Base-by-base conservation (phyloP, 2,329 filamentous ascomycete genomes). In the Alternaria consortialis region DNA sequence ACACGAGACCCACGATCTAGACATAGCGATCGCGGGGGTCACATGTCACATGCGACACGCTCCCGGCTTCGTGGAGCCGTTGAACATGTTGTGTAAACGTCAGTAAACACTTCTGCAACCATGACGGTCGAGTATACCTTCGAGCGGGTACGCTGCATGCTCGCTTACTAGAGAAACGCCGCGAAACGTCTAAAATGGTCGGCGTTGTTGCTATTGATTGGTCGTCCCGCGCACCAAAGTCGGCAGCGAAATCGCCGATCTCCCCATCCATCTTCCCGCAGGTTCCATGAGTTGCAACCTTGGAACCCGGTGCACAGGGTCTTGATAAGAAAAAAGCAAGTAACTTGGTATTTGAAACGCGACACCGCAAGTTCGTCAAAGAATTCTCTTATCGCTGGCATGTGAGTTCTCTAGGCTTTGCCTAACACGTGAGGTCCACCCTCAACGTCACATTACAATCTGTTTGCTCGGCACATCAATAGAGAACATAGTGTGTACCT, bases 1-100 rank as follows among this genome's bases (percentile, higher is more conserved):
- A 65, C 64, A 66, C 58, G 54, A 56, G 62, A 59, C 66, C 53
- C 56, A 55, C 50, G 57, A 60, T 51, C 62, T 67, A 48, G 64
- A 53, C 59, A 57, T 36, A 46, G 52, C 57, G 53, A 60, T 57
- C 32, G 52, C 54, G 60, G 63, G 51, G 53, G 53, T 58, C 50
- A 58, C 63, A 58, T 66, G 65, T 58, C 56, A 62, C 53, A 57
- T 60, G 53, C 53, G 42, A 43, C 47, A 44, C 23, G n/a, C 40
- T 43, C 25, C 40, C 51, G 48, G 42, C 52, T 40, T 42, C 44
- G 27, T 42, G 53, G 51, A 40, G 50, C 47, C 39, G 44, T 31
- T 44, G 29, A 20, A 23, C 13, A 43, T 47, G 53, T 40, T 50
- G 53, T 51, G 56, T 46, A 40, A 50, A 57, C 40, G 27, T 57